Percentiles rank a stretch among this genome's conserved stretches.
Conservation (phyloP, 306 rosid genomes). For the Vachellia collinsii region DNA sequence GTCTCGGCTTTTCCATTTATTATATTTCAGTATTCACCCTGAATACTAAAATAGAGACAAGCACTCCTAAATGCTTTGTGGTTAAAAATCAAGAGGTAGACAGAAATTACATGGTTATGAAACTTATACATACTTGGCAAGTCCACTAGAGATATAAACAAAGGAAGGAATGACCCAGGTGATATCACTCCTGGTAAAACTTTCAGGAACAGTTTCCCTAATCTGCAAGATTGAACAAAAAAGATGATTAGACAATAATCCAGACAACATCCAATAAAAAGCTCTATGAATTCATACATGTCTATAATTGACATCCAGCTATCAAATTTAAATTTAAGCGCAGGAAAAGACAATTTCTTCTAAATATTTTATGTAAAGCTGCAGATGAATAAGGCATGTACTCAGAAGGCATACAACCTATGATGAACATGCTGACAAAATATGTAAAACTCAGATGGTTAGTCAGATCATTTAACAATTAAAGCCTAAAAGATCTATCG, state of each 20-base stretch:
- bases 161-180: slow-evolving; percentile 89
- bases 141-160: slow-evolving; percentile 77
- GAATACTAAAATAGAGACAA: not conserved
- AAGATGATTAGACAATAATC: slow-evolving; percentile 30
- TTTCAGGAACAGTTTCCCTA: slow-evolving; percentile 70
- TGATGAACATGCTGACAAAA: not conserved
- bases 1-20: not conserved
- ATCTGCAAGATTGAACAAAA: slow-evolving; percentile 53
- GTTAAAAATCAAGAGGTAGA: slow-evolving; percentile 20
- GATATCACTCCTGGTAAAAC: slow-evolving; percentile 81
- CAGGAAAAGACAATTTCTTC: slow-evolving; percentile 11
- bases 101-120: slow-evolving; percentile 15
- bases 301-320: slow-evolving; percentile 1
- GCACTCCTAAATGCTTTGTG: not conserved
- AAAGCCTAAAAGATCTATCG: not conserved
- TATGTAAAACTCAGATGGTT: not conserved
- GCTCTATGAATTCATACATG: not conserved
- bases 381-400: not conserved
- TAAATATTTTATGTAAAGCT: slow-evolving; percentile 17
- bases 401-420: not conserved
- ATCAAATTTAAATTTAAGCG: slow-evolving; percentile 28
- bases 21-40: not conserved
- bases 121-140: slow-evolving; percentile 75
- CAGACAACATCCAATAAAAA: slow-evolving; percentile 5
- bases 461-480: not conserved